Base-by-base conservation (phyloP, 1,284 basidiomycete genomes). In the Boletus semigastroideus region DNA sequence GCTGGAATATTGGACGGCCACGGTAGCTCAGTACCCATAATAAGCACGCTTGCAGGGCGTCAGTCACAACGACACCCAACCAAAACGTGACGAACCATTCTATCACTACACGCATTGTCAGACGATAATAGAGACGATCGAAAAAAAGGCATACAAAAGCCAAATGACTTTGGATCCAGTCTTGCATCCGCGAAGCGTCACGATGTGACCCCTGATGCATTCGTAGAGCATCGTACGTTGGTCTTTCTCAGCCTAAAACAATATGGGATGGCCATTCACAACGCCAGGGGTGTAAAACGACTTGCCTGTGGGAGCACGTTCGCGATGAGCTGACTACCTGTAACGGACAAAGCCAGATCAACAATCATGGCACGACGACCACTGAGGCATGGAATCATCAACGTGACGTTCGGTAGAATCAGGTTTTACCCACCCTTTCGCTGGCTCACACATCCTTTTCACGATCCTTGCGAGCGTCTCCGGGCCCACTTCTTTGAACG, bases 121-220 rank as follows among this genome's bases (percentile, higher is more conserved):
- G 48, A 43, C 19, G 17, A 19, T 8, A 36, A 5, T 19, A 17
- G 12, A 39, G 12, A 42, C 14, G 42, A 27, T 31, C 11, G 12
- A 46, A 56, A 33, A 37, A 38, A 27, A 44, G 27, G 80, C 87
- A 56, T 70, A 90, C 87, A 92, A 92, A 45, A 92, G 76, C 90
- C 89, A 92, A 63, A 91, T 91, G 60, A 91, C 87, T 63, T 90
- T 90, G 0, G 89, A 91, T 25, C 89, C 89, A 2, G 90, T 90
- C 74, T 91, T 91, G 66, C 88, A 91, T 27, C 89, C 89, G 31
- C 90, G 82, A 22, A 92, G 75, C 14, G 90, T 92, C 45, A 92
- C 89, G 54, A 91, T 89, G 61, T 92, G 90, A 1, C 88, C 86
- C 37, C 86, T 79, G 59, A 92, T 90, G 54, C 90, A 90, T 33